Base-by-base conservation (phyloP, 2,329 filamentous ascomycete genomes). In the Hypoxylon sp. region DNA sequence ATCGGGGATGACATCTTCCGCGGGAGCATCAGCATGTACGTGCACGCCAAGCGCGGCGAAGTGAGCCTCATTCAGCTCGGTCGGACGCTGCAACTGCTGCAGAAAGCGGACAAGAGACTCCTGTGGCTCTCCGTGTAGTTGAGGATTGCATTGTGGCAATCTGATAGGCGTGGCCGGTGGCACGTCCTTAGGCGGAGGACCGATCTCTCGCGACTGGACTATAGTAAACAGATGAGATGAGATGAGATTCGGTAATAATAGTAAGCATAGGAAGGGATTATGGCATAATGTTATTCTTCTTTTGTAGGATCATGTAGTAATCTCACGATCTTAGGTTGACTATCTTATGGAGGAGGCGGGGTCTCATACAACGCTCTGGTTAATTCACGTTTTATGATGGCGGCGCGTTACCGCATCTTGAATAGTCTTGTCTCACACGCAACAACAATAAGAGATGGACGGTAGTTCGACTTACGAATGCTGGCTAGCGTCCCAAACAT, bases 31-130 rank as follows among this genome's bases (percentile, higher is more conserved):
- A 28, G 81, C 72, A 66, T 82, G 82, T 69, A 89, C 78, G 70
- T 87, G 82, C 30, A 88, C 79, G 3, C 87, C 86, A 36, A 90
- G 80, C 9, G 87, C 86, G 63, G 84, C 80, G 56, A 90, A 84
- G 64, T 88, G 83, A 40, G 80, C 72, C 42, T 83, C 74, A 26
- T 73, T 76, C 61, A 87, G 77, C 57, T 86, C 84, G 20, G 77
- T 74, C 2, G 85, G 83, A 38, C 87, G 83, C 55, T 86, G 81
- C 26, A 87, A 83, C 30, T 77, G 78, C 71, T 87, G 84, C 32
- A 90, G 78, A 42, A 88, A 74, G 49, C 78, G 74, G 16, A 85
- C 80, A 52, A 89, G 73, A 22, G 82, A 80, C 40, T 75, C 68
- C 2, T 77, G 63, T 24, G 72, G 48, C 45, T 64, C 60, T 58